Base-by-base conservation (phyloP, 495 filamentous ascomycete species). In the Penicillium taxi region DNA sequence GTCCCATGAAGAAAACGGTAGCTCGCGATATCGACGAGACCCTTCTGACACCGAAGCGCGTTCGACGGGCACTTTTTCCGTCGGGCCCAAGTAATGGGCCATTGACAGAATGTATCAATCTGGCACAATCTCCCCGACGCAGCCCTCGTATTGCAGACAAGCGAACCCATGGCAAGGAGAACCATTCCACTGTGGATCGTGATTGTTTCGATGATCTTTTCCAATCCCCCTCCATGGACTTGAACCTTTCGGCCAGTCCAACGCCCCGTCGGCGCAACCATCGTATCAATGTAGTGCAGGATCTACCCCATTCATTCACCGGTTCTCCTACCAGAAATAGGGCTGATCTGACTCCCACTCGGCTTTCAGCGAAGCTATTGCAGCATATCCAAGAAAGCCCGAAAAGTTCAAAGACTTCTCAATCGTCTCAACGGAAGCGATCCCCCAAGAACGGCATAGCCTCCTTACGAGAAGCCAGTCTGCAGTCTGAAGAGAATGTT, bases 11-110 rank as follows among this genome's bases (percentile, higher is more conserved):
- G 42, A 74, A 77, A 41, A 56, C 63, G 26, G 81, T 85, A 37
- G 77, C 72, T 24, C 76, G 75, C 35, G 63, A 76, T 46, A 77
- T 75, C 47, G 52, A 55, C 42, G 52, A 52, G 37, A 54, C 49
- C 40, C 51, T 44, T 34, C 64, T 89, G 13, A 81, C 79, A 25
- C 69, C 70, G 17, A 72, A 69, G 45, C 73, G 72, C 28, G 85
- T 82, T 16, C 74, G 85, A 53, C 75, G 90, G 52, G 60, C 87
- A 22, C 69, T 96, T 29, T 96, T 96, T 61, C 81, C 84, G 35
- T 63, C 58, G 44, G 41, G 55, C 2, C 71, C 73, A 38, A 78
- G 77, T 45, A 75, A 77, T 29, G 69, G 73, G 13, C 60, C 67
- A 35, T 58, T 74, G 47, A 81, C 72, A 50, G 63, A 73, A 43